phyloP scores from a whole-genome alignment of 1,284 basidiomycete genomes.

The Sporisorium reilianum region DNA sequence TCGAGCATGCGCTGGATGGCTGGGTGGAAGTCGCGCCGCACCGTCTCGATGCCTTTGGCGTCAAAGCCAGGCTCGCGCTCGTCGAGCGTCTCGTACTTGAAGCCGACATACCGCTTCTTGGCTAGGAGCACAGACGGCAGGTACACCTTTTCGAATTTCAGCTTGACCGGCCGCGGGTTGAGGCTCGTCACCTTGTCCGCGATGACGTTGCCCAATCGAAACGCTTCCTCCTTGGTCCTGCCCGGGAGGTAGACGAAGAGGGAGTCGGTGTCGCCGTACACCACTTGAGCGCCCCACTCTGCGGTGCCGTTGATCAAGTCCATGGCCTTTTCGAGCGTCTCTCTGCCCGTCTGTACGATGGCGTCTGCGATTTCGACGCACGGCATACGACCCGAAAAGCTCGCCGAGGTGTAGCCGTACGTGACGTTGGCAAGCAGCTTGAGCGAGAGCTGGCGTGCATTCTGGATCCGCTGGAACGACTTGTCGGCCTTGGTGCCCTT shows the following conservation, averaged over 20 bases:
- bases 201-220: conserved; percentile 90
- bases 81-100: conserved; percentile 88
- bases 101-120: conserved; percentile 97
- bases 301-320: conserved; percentile 76
- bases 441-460: conserved; percentile 64
- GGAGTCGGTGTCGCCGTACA: conserved; percentile 99
- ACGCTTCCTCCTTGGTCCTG: conserved; percentile 91
- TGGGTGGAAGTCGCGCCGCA: conserved; percentile 79
- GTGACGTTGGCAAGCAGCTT: conserved; percentile 69
- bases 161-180: conserved; percentile 91
- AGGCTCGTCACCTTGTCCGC: conserved; percentile 84
- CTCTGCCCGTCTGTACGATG: conserved; percentile 94
- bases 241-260: conserved; percentile 90
- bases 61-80: conserved; percentile 86
- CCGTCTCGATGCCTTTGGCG: conserved; percentile 97
- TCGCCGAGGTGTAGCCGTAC: conserved; percentile 93
- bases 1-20: conserved; percentile 67
- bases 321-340: conserved; percentile 96
- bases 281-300: conserved; percentile 88
- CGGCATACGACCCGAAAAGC: conserved; percentile 96
- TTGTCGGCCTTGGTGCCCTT: conserved; percentile 82
- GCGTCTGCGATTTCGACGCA: conserved; percentile 97
- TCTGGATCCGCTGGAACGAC: conserved; percentile 65
- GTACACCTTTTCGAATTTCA: conserved; percentile 99
- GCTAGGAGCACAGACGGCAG: conserved; percentile 91